phyloP scores from a whole-genome alignment of 2,329 filamentous ascomycete species.

The Didymella lethalis region DNA sequence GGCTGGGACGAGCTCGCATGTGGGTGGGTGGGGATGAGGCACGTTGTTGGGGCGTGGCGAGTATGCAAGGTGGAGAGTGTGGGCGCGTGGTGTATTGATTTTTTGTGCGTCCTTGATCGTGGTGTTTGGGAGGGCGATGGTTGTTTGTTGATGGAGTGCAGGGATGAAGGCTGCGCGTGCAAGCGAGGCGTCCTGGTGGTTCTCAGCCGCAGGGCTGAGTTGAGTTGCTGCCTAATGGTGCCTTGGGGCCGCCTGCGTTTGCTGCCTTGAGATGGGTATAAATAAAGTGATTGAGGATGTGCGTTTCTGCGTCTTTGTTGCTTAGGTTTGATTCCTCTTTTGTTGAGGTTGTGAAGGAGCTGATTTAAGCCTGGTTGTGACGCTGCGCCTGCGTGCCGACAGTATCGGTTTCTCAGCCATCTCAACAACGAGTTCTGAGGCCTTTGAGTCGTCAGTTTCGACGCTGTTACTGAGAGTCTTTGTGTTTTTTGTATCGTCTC shows the following conservation, averaged over 20 bases:
- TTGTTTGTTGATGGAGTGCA: not conserved
- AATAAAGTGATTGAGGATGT: not conserved
- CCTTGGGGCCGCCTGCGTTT: conserved; percentile 1
- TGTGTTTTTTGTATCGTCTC: not conserved
- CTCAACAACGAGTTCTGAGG: not conserved
- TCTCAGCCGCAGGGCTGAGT: not conserved
- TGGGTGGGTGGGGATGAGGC: not conserved
- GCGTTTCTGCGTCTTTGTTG: not conserved
- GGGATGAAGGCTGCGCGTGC: not conserved
- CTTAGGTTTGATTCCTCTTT: not conserved
- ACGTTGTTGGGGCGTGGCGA: conserved; percentile 16
- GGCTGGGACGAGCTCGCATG: not conserved
- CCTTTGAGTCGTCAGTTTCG: not conserved
- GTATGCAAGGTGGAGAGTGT: conserved; percentile 2
- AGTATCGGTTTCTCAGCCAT: not conserved
- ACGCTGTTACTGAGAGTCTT: not conserved
- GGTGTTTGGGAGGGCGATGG: not conserved
- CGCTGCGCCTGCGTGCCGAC: not conserved
- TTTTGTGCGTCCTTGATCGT: not conserved
- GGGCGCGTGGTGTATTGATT: not conserved
- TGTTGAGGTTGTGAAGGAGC: not conserved
- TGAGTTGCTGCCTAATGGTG: conserved; percentile 8
- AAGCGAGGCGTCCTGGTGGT: not conserved
- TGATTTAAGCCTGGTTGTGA: not conserved
- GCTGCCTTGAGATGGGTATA: not conserved